These are phyloP conservation scores for Phlegmacium glaucopus DNA, from an alignment of 768 basidiomycete species.

Conservation along the genomic window DNA sequence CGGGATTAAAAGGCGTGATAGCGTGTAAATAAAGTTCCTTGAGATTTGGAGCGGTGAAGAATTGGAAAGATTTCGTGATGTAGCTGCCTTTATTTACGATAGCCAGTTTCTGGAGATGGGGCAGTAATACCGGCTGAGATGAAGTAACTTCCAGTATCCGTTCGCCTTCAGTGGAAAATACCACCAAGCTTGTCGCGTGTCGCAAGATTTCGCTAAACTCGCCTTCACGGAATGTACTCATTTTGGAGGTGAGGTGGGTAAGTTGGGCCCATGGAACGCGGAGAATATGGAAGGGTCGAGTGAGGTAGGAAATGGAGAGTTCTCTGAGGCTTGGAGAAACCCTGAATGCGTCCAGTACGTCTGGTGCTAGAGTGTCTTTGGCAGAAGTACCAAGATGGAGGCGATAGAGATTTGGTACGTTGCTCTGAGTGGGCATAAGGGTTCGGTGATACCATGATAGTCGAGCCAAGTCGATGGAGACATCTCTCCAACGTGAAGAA, in stretches of 20 bases:
- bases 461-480: constrained; percentile 10
- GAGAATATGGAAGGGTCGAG: constrained; percentile 15
- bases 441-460: constrained; percentile 7
- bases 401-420: constrained; percentile 12
- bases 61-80: constrained; percentile 18
- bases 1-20: constrained; percentile 10
- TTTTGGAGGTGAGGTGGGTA: constrained; percentile 13
- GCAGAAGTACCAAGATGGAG: constrained; percentile 10
- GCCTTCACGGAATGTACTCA: constrained; percentile 18
- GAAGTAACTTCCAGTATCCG: constrained; percentile 19
- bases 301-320: constrained; percentile 10
- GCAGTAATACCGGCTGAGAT: constrained; percentile 13
- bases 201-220: constrained; percentile 20
- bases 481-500: constrained; percentile 19
- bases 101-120: constrained; percentile 13
- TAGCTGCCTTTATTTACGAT: constrained; percentile 21
- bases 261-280: constrained; percentile 22
- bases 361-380: neutral
- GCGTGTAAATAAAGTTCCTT: constrained; percentile 14
- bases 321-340: constrained; percentile 16
- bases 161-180: constrained; percentile 18
- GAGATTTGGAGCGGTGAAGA: constrained; percentile 19
- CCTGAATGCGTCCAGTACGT: constrained; percentile 16
- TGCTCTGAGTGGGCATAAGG: constrained; percentile 10
- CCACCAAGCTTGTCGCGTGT: constrained; percentile 10